Percentiles rank a stretch among this genome's conserved stretches.
Evolutionary conservation across 495 filamentous ascomycete genomes (phyloP).

Genomic region (Penicillium ochrochloron): DNA sequence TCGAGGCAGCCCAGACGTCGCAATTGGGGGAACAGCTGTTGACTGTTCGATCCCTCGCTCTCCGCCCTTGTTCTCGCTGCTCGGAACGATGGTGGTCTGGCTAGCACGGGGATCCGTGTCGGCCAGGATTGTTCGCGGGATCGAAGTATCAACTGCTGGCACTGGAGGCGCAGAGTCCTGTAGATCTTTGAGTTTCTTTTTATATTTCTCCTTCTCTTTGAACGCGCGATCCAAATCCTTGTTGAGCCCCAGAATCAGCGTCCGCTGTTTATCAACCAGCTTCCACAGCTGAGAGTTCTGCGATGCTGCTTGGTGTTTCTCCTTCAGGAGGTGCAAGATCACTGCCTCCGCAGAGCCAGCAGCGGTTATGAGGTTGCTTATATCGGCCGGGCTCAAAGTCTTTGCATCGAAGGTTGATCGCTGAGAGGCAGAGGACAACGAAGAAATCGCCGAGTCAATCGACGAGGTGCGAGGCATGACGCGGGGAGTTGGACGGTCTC

Average conservation of each 20-base stretch:
- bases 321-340: slow-evolving; percentile 84
- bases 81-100: slow-evolving; percentile 1
- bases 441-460: slow-evolving; percentile 92
- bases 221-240: slow-evolving; percentile 90
- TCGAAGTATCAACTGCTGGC: slow-evolving; percentile 37
- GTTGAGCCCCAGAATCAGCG: slow-evolving; percentile 91
- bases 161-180: slow-evolving; percentile 55
- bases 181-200: slow-evolving; percentile 84
- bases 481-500: slow-evolving; percentile 45
- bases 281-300: slow-evolving; percentile 95
- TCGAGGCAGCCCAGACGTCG: slow-evolving; percentile 8
- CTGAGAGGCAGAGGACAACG: slow-evolving; percentile 71
- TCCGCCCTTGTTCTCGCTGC: slow-evolving; percentile 2
- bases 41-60: slow-evolving; percentile 2
- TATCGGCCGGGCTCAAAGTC: slow-evolving; percentile 59
- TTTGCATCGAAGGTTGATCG: slow-evolving; percentile 66
- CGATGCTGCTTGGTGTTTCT: slow-evolving; percentile 83
- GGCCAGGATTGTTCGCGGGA: slow-evolving; percentile 16
- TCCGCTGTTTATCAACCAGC: slow-evolving; percentile 92
- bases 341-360: slow-evolving; percentile 91
- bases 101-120: slow-evolving; percentile 1
- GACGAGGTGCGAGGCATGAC: slow-evolving; percentile 80
- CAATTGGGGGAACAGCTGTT: slow-evolving; percentile 16
- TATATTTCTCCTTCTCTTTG: slow-evolving; percentile 94
- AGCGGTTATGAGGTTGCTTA: slow-evolving; percentile 73